Evolutionary conservation across 2,329 filamentous ascomycete species (phyloP), one percentile per base, ranked within the genome.

Genomic region (Talaromyces albobiverticillius): DNA sequence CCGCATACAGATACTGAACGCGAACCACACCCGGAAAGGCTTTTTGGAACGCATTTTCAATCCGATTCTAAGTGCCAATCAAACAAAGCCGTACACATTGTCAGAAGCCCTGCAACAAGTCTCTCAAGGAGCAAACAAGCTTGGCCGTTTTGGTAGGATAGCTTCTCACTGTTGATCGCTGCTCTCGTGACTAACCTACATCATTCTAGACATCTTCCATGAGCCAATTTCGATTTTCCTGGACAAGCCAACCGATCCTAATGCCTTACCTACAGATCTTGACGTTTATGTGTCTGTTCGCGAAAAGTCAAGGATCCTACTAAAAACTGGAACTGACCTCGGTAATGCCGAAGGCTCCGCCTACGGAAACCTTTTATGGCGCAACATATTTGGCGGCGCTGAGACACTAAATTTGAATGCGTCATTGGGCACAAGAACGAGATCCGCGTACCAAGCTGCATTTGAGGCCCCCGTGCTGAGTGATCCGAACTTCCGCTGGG

Each of bases 301-400:
- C 57, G 93, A 99, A 73, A 86, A 89, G 61, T 87, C 89, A 29
- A 86, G 88, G 36, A 84, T 97, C 66, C 85, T 91, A 56, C 82
- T 97, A 65, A 95, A 95, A 76, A 96, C 92, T 0, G 94, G 94
- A 56, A 97, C 94, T 8, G 93, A 97, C 68, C 81, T 96, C 43
- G 94, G 94, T 59, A 95, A 95, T 67, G 86, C 90, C 20, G 94
- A 99, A 72, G 94, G 93, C 32, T 95, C 92, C 7, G 93, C 92
- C 3, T 97, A 95, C 67, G 87, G 89, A 61, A 93, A 94, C 61
- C 81, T 91, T 42, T 80, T 93, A 49, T 86, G 91, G 78, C 86
- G 94, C 62, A 99, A 99, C 73, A 82, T 99, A 56, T 90, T 99
- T 68, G 94, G 94, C 49, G 94, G 94, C 36, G 94, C 92, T 22